phyloP scores from a whole-genome alignment of 164 flowering plant genomes.

The Aristolochia californica region DNA sequence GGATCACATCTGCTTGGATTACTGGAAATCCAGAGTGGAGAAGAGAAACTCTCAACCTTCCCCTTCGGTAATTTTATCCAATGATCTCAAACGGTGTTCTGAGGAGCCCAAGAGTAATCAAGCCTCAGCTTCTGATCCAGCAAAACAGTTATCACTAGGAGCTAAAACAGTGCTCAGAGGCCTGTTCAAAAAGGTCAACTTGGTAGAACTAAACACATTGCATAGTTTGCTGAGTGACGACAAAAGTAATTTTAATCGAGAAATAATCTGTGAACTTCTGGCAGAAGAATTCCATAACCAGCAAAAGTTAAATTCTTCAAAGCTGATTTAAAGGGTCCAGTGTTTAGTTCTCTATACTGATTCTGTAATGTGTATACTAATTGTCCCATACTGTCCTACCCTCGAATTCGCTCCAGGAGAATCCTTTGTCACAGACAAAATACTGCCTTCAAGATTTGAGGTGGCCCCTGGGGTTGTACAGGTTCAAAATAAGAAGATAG shows the following conservation, averaged over 20 bases:
- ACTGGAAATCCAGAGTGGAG: slow-evolving; percentile 62
- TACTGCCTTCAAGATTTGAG: too few relatives aligned
- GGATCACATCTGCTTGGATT: slow-evolving; percentile 48
- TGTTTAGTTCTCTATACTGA: neutral
- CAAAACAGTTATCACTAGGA: slow-evolving; percentile 11
- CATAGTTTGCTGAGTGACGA: slow-evolving; percentile 7
- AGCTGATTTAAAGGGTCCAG: neutral
- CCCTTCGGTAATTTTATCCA: slow-evolving; percentile 4
- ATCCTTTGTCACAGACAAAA: too few relatives aligned
- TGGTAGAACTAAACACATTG: slow-evolving; percentile 47
- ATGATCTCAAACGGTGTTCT: slow-evolving; percentile 2
- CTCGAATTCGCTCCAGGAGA: too few relatives aligned
- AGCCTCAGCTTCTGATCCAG: neutral
- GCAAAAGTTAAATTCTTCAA: neutral
- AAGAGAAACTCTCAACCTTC: slow-evolving; percentile 15
- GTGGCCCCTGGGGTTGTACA: too few relatives aligned
- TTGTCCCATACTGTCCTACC: too few relatives aligned
- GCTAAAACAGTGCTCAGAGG: slow-evolving; percentile 28
- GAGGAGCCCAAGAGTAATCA: slow-evolving; percentile 10
- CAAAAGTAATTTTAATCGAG: neutral
- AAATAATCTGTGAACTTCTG: neutral
- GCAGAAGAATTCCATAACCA: neutral
- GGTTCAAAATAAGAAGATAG: too few relatives aligned
- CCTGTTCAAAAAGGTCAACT: slow-evolving; percentile 56
- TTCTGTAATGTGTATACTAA: neutral